Evolutionary conservation across 2,329 filamentous ascomycete species (phyloP).

Genomic region (Raffaelea ambrosiae): DNA sequence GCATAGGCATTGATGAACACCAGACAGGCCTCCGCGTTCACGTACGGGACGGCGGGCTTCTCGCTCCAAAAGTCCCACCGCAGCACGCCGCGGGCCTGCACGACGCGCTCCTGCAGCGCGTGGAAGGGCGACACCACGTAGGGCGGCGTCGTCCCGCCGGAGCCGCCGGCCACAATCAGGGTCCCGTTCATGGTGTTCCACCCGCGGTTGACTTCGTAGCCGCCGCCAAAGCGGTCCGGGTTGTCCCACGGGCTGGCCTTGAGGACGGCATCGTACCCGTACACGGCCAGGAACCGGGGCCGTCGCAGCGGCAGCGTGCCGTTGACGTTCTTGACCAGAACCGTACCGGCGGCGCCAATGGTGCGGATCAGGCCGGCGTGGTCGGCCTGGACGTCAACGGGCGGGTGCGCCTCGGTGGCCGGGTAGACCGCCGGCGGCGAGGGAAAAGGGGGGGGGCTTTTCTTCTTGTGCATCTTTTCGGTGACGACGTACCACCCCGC

Average conservation of each 20-base stretch:
- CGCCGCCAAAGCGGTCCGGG: slow-evolving; percentile 28
- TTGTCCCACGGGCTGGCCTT: slow-evolving; percentile 37
- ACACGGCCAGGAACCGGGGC: slow-evolving; percentile 46
- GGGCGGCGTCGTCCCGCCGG: slow-evolving; percentile 39
- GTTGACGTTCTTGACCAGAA: slow-evolving; percentile 55
- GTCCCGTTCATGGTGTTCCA: slow-evolving; percentile 44
- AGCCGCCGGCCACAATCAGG: slow-evolving; percentile 42
- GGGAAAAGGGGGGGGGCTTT: slow-evolving; percentile 15
- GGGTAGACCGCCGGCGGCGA: slow-evolving; percentile 31
- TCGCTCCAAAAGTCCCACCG: slow-evolving; percentile 45
- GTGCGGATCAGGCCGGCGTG: slow-evolving; percentile 40
- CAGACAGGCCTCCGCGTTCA: slow-evolving; percentile 51
- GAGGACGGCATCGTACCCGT: slow-evolving; percentile 53
- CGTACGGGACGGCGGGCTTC: slow-evolving; percentile 33
- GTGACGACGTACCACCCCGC: slow-evolving; percentile 30
- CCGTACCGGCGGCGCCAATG: slow-evolving; percentile 48
- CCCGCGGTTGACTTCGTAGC: slow-evolving; percentile 34
- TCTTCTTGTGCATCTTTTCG: slow-evolving; percentile 25
- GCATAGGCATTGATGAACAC: slow-evolving; percentile 62
- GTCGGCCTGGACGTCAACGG: slow-evolving; percentile 45
- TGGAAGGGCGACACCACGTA: slow-evolving; percentile 42
- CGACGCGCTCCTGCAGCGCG: slow-evolving; percentile 44
- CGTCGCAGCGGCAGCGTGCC: slow-evolving; percentile 40
- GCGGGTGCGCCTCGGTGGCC: slow-evolving; percentile 40
- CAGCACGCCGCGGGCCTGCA: slow-evolving; percentile 46